Percentiles rank a stretch among this genome's conserved stretches.
These are phyloP conservation scores for Cladobotryum mycophilum DNA, from an alignment of 2,329 filamentous ascomycete genomes.

Conservation along the genomic window DNA sequence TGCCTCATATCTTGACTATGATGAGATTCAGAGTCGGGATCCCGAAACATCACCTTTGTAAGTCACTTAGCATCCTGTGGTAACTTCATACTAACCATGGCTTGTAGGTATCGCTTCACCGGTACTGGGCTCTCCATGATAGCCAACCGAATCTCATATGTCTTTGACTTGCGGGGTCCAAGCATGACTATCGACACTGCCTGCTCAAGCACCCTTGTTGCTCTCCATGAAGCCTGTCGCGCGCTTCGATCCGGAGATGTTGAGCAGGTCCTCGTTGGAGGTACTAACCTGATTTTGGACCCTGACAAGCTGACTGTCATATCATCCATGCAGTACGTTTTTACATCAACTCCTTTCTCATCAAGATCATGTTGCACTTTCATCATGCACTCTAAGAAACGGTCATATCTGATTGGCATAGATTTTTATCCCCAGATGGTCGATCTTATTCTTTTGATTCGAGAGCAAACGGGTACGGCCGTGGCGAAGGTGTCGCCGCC, in stretches of 20 bases:
- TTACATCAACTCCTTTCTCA: background rate
- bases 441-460: constrained; percentile 12
- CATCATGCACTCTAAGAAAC: background rate
- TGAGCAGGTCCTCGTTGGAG: constrained; percentile 18
- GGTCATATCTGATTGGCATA: background rate
- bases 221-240: constrained; percentile 21
- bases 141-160: constrained; percentile 8
- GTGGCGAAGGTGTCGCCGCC: constrained; percentile 43
- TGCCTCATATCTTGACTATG: constrained; percentile 8
- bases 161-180: constrained; percentile 12
- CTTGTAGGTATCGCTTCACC: constrained; percentile 8
- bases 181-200: constrained; percentile 29
- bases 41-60: constrained; percentile 8
- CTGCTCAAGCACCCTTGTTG: constrained; percentile 27
- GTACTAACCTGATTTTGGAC: constrained; percentile 17
- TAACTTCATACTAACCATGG: background rate
- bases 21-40: constrained; percentile 6
- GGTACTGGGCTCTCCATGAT: constrained; percentile 9
- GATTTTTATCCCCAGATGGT: constrained; percentile 9
- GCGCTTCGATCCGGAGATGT: constrained; percentile 20
- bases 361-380: background rate
- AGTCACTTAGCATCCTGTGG: background rate
- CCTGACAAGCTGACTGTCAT: constrained; percentile 12
- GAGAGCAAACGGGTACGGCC: constrained; percentile 38
- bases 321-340: constrained; percentile 11